phyloP scores from a whole-genome alignment of 1,284 basidiomycete species.

The Chalciporus sp. region DNA sequence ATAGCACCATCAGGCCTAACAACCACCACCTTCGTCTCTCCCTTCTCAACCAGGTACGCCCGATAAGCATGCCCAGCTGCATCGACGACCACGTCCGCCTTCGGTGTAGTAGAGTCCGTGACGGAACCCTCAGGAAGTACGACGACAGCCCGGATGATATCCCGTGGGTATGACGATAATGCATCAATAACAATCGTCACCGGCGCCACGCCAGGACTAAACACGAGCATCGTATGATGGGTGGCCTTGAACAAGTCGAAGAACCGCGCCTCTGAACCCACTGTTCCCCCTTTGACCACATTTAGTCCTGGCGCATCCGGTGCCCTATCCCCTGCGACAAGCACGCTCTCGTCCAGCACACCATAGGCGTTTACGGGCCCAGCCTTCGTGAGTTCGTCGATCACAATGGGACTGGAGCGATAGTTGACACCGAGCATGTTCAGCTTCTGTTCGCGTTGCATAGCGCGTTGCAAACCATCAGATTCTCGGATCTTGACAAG shows the following conservation, averaged over 20 bases:
- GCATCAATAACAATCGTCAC: conserved; percentile 7
- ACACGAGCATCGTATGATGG: conserved; percentile 30
- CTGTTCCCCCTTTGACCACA: background rate
- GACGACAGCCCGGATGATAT: conserved; percentile 7
- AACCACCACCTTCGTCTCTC: conserved; percentile 20
- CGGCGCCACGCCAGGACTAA: conserved; percentile 11
- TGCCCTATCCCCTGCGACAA: conserved; percentile 23
- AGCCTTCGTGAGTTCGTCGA: conserved; percentile 23
- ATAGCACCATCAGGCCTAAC: conserved; percentile 43
- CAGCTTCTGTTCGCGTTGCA: conserved; percentile 17
- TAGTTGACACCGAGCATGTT: conserved; percentile 40
- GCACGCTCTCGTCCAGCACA: conserved; percentile 4
- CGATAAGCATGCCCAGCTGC: conserved; percentile 22
- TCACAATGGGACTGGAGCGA: conserved; percentile 33
- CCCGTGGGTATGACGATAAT: conserved; percentile 3
- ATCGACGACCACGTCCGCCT: conserved; percentile 17
- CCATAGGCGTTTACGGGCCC: conserved; percentile 19
- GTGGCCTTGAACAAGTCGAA: conserved; percentile 27
- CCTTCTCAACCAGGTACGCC: conserved; percentile 20
- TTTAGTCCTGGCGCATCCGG: conserved; percentile 21
- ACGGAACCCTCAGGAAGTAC: conserved; percentile 16
- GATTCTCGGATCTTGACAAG: background rate
- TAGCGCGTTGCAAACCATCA: background rate
- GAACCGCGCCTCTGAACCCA: conserved; percentile 10
- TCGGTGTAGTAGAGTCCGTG: background rate